Evolutionary conservation across 1,284 basidiomycete genomes (phyloP), one percentile per base, ranked within the genome.

Genomic region (Austroboletus niveus): DNA sequence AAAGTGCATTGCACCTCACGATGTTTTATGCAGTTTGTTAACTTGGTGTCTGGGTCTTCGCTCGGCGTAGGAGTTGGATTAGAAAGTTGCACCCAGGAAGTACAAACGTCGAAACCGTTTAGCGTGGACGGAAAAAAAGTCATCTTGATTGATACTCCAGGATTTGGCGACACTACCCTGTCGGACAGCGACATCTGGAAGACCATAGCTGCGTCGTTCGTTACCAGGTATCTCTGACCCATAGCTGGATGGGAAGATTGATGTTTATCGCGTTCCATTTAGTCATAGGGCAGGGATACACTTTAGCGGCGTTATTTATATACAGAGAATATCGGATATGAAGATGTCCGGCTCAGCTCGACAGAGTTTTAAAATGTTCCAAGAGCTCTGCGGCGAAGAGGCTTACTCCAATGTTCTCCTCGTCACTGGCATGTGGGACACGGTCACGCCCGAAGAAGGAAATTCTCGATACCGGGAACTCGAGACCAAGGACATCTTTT

Each of bases 311-410:
- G 69, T 81, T 47, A 71, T 82, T 32, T 82, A 81, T 57, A 69
- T 80, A 65, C 79, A 82, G 50, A 69, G 77, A 5, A 82, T 82
- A 51, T 73, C 76, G 31, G 80, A 81, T 61, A 58, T 71, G 62
- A 72, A 75, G 47, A 69, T 82, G 54, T 75, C 75, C 38, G 78
- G 79, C 15, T 74, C 75, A 22, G 75, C 77, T 22, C 65, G 69
- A n/a, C 73, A 75, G 36, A 80, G 76, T 60, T 76, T 81, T 52
- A 68, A 68, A 49, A 72, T 80, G 68, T 79, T 81, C 65, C 68
- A 75, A 38, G 72, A 72, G 56, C 68, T 82, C 20, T 82, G 80
- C 52, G 80, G 80, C 5, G 75, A 78, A 50, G 65, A 66, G 5
- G 71, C 76, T 0, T 69, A 82, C 47, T 62, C 69, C 32, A 79